Percentiles rank a stretch among this genome's conserved stretches.
phyloP scores from a whole-genome alignment of 768 basidiomycete species.

The Strobilomyces dryophilus region DNA sequence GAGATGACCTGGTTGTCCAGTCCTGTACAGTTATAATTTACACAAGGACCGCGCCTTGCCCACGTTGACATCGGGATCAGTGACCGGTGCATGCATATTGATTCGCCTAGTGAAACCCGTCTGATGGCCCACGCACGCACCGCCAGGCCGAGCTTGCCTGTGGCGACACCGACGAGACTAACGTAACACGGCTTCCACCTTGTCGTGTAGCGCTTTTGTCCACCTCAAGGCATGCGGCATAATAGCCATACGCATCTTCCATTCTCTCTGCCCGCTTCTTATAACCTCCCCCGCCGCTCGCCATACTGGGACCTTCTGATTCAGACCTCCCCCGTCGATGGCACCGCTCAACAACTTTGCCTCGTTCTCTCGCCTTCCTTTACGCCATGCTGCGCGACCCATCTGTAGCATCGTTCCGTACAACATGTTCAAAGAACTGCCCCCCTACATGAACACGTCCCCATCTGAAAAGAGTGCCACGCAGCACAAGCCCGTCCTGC shows the following conservation, averaged over 20 bases:
- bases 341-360: not conserved
- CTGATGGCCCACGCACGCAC: not conserved
- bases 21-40: constrained; percentile 11
- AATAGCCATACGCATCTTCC: constrained; percentile 4
- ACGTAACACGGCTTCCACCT: constrained; percentile 10
- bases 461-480: constrained; percentile 19
- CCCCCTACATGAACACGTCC: constrained; percentile 44
- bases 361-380: constrained; percentile 1
- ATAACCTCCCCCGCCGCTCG: not conserved
- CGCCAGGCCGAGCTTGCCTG: not conserved
- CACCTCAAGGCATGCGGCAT: constrained; percentile 23
- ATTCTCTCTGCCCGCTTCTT: not conserved
- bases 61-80: not conserved
- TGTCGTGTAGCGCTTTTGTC: constrained; percentile 12
- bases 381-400: constrained; percentile 9
- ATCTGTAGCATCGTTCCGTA: constrained; percentile 20
- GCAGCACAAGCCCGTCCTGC: constrained; percentile 27
- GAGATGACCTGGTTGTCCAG: constrained; percentile 1
- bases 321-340: not conserved
- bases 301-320: not conserved
- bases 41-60: not conserved
- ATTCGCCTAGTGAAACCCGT: too few relatives aligned
- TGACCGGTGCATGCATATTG: not conserved
- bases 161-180: not conserved
- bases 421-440: constrained; percentile 36